Conservation (phyloP, 768 basidiomycete species). For the Pilatotrama ljubarskyi region DNA sequence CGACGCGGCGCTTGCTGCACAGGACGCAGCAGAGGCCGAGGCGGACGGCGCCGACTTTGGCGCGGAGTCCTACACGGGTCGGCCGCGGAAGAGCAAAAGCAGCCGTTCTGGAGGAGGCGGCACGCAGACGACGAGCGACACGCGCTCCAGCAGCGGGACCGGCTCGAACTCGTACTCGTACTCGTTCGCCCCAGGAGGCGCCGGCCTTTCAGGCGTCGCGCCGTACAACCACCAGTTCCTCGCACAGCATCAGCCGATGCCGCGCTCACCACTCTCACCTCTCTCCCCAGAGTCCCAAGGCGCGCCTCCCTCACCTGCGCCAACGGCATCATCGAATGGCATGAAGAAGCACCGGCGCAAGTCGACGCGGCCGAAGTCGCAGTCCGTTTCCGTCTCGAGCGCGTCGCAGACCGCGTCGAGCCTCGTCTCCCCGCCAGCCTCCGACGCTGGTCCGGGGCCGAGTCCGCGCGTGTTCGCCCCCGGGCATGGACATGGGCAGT, state of each 20-base stretch:
- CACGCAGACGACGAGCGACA: slow-evolving; percentile 50
- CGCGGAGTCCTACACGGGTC: slow-evolving; percentile 51
- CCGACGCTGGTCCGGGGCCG: slow-evolving; percentile 34
- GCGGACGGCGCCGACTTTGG: slow-evolving; percentile 52
- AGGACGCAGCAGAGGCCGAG: slow-evolving; percentile 32
- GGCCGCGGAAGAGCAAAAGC: slow-evolving; percentile 27
- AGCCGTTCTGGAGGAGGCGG: slow-evolving; percentile 30
- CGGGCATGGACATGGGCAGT: not conserved
- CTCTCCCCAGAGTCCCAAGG: not conserved
- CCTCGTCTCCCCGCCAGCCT: slow-evolving; percentile 24
- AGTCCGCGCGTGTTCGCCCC: slow-evolving; percentile 29
- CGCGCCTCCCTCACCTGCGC: not conserved
- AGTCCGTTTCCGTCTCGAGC: slow-evolving; percentile 38
- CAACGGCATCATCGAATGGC: not conserved
- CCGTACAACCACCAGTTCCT: slow-evolving; percentile 31
- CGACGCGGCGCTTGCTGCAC: slow-evolving; percentile 46
- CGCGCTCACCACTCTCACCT: slow-evolving; percentile 8
- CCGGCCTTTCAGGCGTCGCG: slow-evolving; percentile 1
- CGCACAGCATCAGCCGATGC: slow-evolving; percentile 21
- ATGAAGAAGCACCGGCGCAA: slow-evolving; percentile 18
- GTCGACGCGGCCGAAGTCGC: slow-evolving; percentile 35
- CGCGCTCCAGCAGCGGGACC: slow-evolving; percentile 31
- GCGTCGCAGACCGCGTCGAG: slow-evolving; percentile 39
- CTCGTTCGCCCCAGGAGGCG: slow-evolving; percentile 4
- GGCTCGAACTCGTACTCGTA: slow-evolving; percentile 35